Percentiles rank a stretch among this genome's conserved stretches.
Evolutionary conservation across 495 filamentous ascomycete species (phyloP).

Genomic region (Chaetomium tenue): DNA sequence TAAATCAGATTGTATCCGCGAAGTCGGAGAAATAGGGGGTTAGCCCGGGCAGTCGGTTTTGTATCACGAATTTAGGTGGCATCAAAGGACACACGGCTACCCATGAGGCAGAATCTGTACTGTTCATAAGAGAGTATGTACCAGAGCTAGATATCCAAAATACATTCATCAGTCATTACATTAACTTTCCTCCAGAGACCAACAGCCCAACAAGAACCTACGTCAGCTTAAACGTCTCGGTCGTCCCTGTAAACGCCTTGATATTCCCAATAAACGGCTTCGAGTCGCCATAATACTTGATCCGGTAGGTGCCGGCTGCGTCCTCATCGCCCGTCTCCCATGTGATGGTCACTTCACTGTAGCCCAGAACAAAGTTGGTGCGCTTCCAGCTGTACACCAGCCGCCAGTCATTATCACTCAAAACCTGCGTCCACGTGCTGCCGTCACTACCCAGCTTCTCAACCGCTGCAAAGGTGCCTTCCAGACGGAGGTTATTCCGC

Average conservation of each 20-base stretch:
- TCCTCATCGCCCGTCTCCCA: conserved; percentile 70
- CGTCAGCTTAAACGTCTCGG: conserved; percentile 57
- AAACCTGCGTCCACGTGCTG: conserved; percentile 63
- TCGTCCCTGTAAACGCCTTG: conserved; percentile 69
- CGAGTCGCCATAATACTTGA: conserved; percentile 82
- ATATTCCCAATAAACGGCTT: conserved; percentile 68
- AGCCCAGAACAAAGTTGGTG: conserved; percentile 66
- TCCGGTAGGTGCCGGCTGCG: conserved; percentile 67
- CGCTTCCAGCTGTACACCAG: conserved; percentile 79
- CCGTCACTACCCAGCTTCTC: conserved; percentile 55
- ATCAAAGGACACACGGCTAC: too few species aligned
- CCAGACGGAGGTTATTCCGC: conserved; percentile 79
- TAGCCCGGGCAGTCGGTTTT: too few species aligned
- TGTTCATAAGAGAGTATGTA: not conserved
- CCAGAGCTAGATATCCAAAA: not conserved
- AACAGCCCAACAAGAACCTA: conserved; percentile 17
- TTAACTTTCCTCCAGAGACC: not conserved
- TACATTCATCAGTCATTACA: conserved; percentile 1
- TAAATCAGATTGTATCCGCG: too few species aligned
- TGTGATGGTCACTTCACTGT: conserved; percentile 70
- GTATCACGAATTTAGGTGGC: too few species aligned
- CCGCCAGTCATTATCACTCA: conserved; percentile 76
- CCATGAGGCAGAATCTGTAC: not conserved
- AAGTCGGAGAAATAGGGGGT: too few species aligned
- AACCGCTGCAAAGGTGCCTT: conserved; percentile 76